Conservation (phyloP, 345 rosid genomes). For the Microcos paniculata region DNA sequence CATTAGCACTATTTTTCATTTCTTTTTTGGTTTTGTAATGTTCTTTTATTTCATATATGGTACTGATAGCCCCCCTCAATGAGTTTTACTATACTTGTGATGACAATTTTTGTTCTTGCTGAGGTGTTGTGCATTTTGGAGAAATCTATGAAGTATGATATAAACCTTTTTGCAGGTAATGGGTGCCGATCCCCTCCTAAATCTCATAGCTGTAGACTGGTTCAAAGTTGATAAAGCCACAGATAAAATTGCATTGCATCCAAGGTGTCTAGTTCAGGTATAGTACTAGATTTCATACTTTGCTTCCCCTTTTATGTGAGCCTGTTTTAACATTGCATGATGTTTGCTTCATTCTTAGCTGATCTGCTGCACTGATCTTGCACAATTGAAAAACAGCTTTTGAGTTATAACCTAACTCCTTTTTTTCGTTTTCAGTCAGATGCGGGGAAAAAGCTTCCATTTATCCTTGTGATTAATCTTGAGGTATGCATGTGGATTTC, state of each 20-base stretch:
- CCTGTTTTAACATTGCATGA: not conserved
- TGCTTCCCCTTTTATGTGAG: not conserved
- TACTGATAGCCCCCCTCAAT: not conserved
- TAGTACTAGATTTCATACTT: slow-evolving; percentile 3
- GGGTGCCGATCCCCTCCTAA: slow-evolving; percentile 93
- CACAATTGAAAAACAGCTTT: not conserved
- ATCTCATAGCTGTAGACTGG: slow-evolving; percentile 93
- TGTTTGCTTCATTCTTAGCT: slow-evolving; percentile 3
- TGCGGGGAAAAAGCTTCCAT: slow-evolving; percentile 87
- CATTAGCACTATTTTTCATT: not conserved
- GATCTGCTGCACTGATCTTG: not conserved
- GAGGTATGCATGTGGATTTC: slow-evolving; percentile 55
- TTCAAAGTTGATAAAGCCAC: slow-evolving; percentile 65
- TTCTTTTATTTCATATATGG: no score
- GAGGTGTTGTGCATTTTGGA: not conserved
- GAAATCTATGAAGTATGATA: not conserved
- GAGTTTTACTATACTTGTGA: not conserved
- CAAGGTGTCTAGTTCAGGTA: slow-evolving; percentile 89
- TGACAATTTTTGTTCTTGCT: not conserved
- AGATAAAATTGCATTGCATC: slow-evolving; percentile 75
- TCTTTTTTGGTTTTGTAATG: not conserved
- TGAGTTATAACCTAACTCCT: slow-evolving; percentile 13
- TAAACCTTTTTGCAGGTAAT: slow-evolving; percentile 50
- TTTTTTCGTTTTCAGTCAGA: slow-evolving; percentile 62
- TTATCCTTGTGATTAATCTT: slow-evolving; percentile 79